phyloP scores from a whole-genome alignment of 1,139 yeast species.

The Suhomyces taliae region DNA sequence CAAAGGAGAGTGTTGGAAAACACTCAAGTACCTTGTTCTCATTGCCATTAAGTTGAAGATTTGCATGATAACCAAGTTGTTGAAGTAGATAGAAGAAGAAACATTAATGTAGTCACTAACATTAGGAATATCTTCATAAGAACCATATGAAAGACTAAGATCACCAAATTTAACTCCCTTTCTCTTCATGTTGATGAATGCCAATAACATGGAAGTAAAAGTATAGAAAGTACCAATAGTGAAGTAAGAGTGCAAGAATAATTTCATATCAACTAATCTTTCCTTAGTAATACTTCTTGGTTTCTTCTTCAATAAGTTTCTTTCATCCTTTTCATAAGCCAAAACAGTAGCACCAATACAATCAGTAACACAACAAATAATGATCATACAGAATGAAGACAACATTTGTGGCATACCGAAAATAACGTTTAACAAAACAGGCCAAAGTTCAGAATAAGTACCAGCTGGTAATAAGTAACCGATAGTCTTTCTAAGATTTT shows the following conservation, averaged over 20 bases:
- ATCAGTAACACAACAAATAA: constrained; percentile 51
- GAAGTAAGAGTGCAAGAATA: constrained; percentile 46
- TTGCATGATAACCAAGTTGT: constrained; percentile 51
- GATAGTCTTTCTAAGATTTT: constrained; percentile 51
- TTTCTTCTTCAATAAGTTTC: constrained; percentile 40
- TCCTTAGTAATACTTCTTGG: constrained; percentile 49
- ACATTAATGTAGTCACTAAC: constrained; percentile 26
- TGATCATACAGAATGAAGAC: constrained; percentile 53
- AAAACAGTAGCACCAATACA: constrained; percentile 46
- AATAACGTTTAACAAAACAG: constrained; percentile 48
- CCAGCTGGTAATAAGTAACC: constrained; percentile 57
- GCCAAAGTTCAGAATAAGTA: constrained; percentile 53
- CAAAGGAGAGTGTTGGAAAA: constrained; percentile 43
- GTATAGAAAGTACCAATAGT: constrained; percentile 44
- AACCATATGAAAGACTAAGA: constrained; percentile 41
- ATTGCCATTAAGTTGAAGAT: constrained; percentile 48
- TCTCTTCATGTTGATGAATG: constrained; percentile 41
- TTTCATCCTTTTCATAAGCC: constrained; percentile 48
- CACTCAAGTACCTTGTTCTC: constrained; percentile 45
- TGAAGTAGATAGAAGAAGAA: constrained; percentile 51
- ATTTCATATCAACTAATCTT: constrained; percentile 41
- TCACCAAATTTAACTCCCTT: constrained; percentile 38
- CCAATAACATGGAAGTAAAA: constrained; percentile 44
- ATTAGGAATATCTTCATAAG: constrained; percentile 27
- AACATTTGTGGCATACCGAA: constrained; percentile 54